Evolutionary conservation across 2,329 filamentous ascomycete species (phyloP), one percentile per base, ranked within the genome.

Genomic region (Botryotinia narcissicola): DNA sequence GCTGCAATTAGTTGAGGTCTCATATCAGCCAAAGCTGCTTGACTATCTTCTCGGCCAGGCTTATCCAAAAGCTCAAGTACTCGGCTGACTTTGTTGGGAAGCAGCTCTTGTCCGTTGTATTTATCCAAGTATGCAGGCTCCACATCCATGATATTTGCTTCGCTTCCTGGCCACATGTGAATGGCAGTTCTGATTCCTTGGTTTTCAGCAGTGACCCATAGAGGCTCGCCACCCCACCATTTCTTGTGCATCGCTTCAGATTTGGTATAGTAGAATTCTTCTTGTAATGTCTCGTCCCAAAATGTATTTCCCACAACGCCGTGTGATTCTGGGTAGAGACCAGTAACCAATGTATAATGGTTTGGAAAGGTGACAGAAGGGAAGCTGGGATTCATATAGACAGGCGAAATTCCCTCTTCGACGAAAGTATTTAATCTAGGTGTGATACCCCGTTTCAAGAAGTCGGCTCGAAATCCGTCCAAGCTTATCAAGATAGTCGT

Each of bases 81-180:
- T 60, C 94, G 88, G 46, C 90, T 85, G 22, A 95, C 93, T 82
- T 99, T 99, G 51, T 87, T 88, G 0, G 88, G 81, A 2, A 99
- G 86, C 46, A 85, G 81, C 83, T 98, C 95, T 0, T 91, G 88
- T 14, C 89, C 91, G 77, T 97, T 95, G 84, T 89, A 99, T 78
- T 90, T 91, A 83, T 98, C 96, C 67, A 98, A 82, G 79, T 93
- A 93, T 16, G 89, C 91, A 3, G 95, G 93, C 75, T 95, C 90
- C 29, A 91, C 85, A n/a, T 87, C 85, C 20, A 89, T 86, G 75
- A 97, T 92, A 81, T 94, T 91, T 9, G 95, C 95, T 83, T 99
- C 96, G 61, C 93, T 97, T 3, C 96, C 96, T 1, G 96, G 96
- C 96, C 96, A 99, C 96, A 99, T 99, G 81, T 99, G 96, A 40